Percentiles rank a stretch among this genome's conserved stretches.
These are phyloP conservation scores for Septoria linicola DNA, from an alignment of 2,329 filamentous ascomycete genomes.

Conservation along the genomic window DNA sequence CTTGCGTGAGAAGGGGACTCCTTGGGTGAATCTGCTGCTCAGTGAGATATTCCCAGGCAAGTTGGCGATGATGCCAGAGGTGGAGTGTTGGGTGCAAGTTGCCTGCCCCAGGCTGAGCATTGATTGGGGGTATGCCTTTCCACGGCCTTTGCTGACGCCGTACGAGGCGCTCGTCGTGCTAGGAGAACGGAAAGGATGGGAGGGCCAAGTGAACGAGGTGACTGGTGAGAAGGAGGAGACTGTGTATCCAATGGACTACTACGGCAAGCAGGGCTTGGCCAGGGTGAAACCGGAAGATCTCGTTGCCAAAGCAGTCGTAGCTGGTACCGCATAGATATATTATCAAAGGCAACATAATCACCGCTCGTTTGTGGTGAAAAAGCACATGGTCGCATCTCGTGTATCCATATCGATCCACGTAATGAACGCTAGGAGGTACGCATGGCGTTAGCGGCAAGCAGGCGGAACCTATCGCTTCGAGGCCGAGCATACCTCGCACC, in stretches of 20 bases:
- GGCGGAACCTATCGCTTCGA: too few relatives aligned
- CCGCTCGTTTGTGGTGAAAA: too few relatives aligned
- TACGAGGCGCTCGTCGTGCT: slow-evolving; percentile 94
- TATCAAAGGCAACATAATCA: too few relatives aligned
- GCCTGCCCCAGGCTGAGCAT: slow-evolving; percentile 96
- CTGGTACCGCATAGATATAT: background rate
- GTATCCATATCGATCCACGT: too few relatives aligned
- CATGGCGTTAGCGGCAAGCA: too few relatives aligned
- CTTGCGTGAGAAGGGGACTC: slow-evolving; percentile 68
- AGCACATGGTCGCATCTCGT: too few relatives aligned
- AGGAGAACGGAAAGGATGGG: slow-evolving; percentile 70
- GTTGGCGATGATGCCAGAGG: slow-evolving; percentile 84
- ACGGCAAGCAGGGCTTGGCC: slow-evolving; percentile 85
- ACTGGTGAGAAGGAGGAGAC: slow-evolving; percentile 24
- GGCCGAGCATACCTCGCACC: too few relatives aligned
- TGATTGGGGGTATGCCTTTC: slow-evolving; percentile 97
- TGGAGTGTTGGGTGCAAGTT: slow-evolving; percentile 98
- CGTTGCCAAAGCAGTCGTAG: slow-evolving; percentile 14
- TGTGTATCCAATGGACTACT: slow-evolving; percentile 95
- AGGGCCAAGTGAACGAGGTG: slow-evolving; percentile 36
- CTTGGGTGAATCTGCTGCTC: slow-evolving; percentile 80
- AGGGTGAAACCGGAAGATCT: slow-evolving; percentile 59
- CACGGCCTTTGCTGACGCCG: slow-evolving; percentile 81
- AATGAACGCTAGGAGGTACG: too few relatives aligned
- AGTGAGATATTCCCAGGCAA: slow-evolving; percentile 97